Base-by-base conservation (phyloP, 1,139 yeast species). In the Nakaseomyces delphensis region DNA sequence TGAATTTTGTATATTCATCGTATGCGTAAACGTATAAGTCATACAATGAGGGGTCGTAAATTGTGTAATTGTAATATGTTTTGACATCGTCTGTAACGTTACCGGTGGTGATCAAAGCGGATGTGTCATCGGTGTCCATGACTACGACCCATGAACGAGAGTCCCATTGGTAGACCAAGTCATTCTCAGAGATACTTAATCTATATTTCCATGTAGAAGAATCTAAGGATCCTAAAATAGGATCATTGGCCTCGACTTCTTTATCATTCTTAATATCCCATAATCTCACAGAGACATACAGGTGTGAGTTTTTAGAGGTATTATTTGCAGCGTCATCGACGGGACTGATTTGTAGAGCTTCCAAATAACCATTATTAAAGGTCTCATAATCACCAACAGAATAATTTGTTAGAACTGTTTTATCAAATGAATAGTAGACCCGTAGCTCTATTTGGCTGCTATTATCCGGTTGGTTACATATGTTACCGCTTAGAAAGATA, bases 151-250 rank as follows among this genome's bases (percentile, higher is more conserved):
- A 72, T 24, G 78, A 64, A 15, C 75, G 64, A 39, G 70, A 69
- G 56, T 79, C 87, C 79, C 85, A 83, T 50, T 79, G 83, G 59
- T 77, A 83, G 1, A 77, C 75, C 47, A 83, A 69, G 49, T 76
- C 78, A 41, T 68, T 68, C 49, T 79, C 82, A 1, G 91, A 83
- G 2, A 79, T 74, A 2, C 87, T 91, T 28, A 87, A 63, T 57
- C 79, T 77, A 54, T 82, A 83, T 5, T 65, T 52, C 83, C 37
- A 33, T n/a, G 25, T 21, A n/a, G 37, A 2, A n/a, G 16, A 13
- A 7, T 11, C 14, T 21, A 33, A n/a, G 4, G 15, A 70, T 67
- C 1, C 51, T 42, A 43, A 67, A 67, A 20, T n/a, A 7, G 25
- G 27, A 21, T 33, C 37, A 33, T n/a, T 18, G 7, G 25, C 0